Evolutionary conservation across 2,329 filamentous ascomycete species (phyloP).

Genomic region (Pestalotiopsis sp.): DNA sequence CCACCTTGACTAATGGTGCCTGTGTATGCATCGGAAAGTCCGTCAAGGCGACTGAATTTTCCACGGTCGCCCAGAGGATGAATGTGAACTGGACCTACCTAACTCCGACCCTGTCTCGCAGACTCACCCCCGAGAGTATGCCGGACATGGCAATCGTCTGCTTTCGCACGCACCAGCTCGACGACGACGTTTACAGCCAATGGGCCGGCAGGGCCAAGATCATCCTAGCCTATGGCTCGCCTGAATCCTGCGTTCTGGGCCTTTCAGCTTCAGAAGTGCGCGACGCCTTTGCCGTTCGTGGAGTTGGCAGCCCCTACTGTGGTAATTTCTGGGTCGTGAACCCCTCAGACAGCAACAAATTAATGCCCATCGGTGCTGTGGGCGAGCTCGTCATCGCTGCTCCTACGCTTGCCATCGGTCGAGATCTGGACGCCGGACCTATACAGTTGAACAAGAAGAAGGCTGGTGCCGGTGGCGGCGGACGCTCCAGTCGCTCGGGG

Average conservation of each 20-base stretch:
- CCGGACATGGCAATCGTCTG: constrained; percentile 31
- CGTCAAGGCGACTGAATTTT: constrained; percentile 38
- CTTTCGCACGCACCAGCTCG: constrained; percentile 47
- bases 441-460: constrained; percentile 11
- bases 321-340: constrained; percentile 56
- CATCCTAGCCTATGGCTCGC: constrained; percentile 51
- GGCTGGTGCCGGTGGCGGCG: not conserved
- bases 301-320: constrained; percentile 48
- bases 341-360: constrained; percentile 47
- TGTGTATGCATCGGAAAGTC: constrained; percentile 48
- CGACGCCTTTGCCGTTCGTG: constrained; percentile 34
- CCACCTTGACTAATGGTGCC: constrained; percentile 49
- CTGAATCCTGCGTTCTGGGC: constrained; percentile 51
- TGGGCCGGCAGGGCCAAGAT: constrained; percentile 48
- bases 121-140: constrained; percentile 25
- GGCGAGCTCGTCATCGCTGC: constrained; percentile 64
- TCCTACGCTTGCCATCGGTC: constrained; percentile 44
- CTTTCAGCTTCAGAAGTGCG: constrained; percentile 48
- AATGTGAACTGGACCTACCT: constrained; percentile 43
- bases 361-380: constrained; percentile 53
- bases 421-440: constrained; percentile 32
- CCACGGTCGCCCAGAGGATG: constrained; percentile 41
- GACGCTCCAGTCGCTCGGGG: constrained; percentile 16
- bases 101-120: constrained; percentile 51
- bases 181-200: constrained; percentile 46